phyloP scores from a whole-genome alignment of 495 filamentous ascomycete species.

The Lepidopterella palustris region DNA sequence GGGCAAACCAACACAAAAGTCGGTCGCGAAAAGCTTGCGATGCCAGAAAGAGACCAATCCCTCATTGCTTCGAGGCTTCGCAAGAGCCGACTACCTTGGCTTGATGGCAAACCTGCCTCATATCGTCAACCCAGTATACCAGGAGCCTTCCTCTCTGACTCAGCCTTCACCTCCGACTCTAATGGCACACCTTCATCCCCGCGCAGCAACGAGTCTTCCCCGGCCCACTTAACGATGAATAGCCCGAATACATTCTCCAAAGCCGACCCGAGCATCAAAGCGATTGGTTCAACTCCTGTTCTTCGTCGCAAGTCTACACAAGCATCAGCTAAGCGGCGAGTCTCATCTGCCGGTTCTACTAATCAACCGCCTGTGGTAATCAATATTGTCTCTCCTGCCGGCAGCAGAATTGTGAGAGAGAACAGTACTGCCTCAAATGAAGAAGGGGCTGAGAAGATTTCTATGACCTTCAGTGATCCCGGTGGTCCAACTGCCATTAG shows the following conservation, averaged over 20 bases:
- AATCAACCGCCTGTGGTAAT: neutral
- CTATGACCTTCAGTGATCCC: too few relatives aligned
- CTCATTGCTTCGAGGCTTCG: slow-evolving; percentile 5
- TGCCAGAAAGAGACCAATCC: neutral
- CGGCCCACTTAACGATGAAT: neutral
- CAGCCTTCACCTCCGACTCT: neutral
- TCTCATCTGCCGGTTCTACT: slow-evolving; percentile 3
- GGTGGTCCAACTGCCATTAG: too few relatives aligned
- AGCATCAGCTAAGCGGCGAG: neutral
- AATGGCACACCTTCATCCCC: neutral
- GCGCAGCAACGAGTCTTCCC: neutral
- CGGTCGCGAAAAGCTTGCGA: too few relatives aligned
- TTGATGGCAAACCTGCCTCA: slow-evolving; percentile 19
- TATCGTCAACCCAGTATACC: neutral
- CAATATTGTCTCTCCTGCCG: neutral
- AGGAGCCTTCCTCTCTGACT: neutral
- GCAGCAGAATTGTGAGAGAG: too few relatives aligned
- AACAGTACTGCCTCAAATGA: too few relatives aligned
- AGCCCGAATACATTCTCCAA: neutral
- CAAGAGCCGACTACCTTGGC: slow-evolving; percentile 17
- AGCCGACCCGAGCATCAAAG: neutral
- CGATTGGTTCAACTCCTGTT: slow-evolving; percentile 11
- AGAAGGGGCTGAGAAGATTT: too few relatives aligned
- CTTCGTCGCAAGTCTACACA: slow-evolving; percentile 2
- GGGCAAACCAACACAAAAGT: too few relatives aligned